Conservation (phyloP, 2,329 filamentous ascomycete genomes). For the Penicillium rolfsii region DNA sequence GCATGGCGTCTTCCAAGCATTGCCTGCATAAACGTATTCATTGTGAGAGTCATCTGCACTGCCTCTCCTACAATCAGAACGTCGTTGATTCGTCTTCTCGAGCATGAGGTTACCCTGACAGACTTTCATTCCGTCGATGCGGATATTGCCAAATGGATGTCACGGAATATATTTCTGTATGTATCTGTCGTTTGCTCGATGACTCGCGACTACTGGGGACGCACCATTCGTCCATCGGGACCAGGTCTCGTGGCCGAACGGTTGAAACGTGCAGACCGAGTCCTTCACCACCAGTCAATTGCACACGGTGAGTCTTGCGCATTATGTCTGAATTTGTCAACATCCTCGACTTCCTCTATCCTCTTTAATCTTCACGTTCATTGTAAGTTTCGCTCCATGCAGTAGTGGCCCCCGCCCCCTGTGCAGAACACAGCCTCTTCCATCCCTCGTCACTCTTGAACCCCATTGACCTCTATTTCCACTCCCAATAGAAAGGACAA, state of each 20-base stretch:
- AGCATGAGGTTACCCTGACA: neutral
- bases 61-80: constrained; percentile 6
- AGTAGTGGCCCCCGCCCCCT: neutral
- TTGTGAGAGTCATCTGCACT: constrained; percentile 17
- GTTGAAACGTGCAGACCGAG: constrained; percentile 8
- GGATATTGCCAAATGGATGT: neutral
- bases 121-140: neutral
- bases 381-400: neutral
- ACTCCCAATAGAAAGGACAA: neutral
- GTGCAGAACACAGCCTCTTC: neutral
- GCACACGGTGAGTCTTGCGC: neutral
- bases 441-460: too few relatives aligned
- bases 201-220: neutral
- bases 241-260: constrained; percentile 21
- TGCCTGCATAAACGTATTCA: constrained; percentile 31
- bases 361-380: neutral
- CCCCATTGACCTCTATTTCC: neutral
- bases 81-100: constrained; percentile 9
- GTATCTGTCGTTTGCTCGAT: constrained; percentile 12
- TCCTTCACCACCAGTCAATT: constrained; percentile 9
- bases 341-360: neutral
- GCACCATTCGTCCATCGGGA: constrained; percentile 9
- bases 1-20: constrained; percentile 30
- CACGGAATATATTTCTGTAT: neutral
- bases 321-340: neutral